These are phyloP conservation scores for Phyllosticta capitalensis DNA, from an alignment of 2,329 filamentous ascomycete genomes.

Conservation along the genomic window DNA sequence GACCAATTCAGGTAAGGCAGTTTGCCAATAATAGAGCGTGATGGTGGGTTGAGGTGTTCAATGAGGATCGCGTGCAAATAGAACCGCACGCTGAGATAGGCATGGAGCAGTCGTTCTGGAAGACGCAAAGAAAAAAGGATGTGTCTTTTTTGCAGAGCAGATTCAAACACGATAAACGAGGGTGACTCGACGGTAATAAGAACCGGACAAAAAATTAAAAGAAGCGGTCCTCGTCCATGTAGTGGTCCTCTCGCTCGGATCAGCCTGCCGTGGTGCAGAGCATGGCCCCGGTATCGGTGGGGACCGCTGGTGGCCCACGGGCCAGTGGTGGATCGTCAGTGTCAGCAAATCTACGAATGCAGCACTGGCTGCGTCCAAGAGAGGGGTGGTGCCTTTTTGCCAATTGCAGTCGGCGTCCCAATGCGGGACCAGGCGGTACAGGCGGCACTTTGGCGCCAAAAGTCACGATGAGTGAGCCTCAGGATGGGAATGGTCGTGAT, in stretches of 20 bases:
- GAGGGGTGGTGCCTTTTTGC: neutral
- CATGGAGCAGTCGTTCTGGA: neutral
- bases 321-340: neutral
- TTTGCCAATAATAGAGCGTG: neutral
- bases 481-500: neutral
- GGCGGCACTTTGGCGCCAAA: neutral
- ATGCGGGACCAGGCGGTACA: neutral
- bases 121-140: neutral
- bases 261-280: neutral
- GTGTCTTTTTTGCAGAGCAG: neutral
- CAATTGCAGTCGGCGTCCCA: neutral
- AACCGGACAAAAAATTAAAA: neutral
- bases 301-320: neutral
- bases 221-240: neutral
- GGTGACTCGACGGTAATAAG: neutral
- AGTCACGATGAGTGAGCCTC: neutral
- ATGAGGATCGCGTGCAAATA: neutral
- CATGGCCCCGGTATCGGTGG: neutral
- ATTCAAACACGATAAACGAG: neutral
- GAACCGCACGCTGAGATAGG: neutral
- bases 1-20: neutral
- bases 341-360: neutral
- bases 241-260: neutral
- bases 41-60: neutral
- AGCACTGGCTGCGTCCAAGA: neutral